Evolutionary conservation across 176 grass and related monocot species (phyloP).

Genomic region (Thalia dealbata): DNA sequence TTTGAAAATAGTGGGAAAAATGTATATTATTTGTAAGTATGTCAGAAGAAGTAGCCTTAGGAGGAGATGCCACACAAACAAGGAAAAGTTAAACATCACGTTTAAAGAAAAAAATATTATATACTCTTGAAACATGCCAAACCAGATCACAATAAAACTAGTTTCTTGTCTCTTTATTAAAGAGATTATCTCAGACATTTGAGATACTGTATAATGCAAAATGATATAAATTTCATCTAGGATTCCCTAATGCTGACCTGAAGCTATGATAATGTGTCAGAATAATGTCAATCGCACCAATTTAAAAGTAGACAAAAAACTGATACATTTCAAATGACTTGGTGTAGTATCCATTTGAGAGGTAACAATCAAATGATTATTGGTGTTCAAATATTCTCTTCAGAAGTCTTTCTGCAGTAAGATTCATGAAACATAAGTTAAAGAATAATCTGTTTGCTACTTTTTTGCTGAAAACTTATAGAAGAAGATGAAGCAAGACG

Average conservation of each 20-base stretch:
- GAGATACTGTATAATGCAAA: background rate
- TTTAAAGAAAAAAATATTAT: background rate
- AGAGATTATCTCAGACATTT: background rate
- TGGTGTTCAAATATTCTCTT: background rate
- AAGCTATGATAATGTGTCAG: too few species aligned
- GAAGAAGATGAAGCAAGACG: slow-evolving; percentile 12
- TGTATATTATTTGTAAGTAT: background rate
- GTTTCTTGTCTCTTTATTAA: background rate
- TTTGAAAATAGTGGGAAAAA: too few species aligned
- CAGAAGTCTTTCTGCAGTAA: background rate
- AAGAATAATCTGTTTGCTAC: slow-evolving; percentile 7
- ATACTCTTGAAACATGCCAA: background rate
- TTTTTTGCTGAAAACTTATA: slow-evolving; percentile 5
- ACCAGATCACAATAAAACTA: background rate
- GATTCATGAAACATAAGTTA: background rate
- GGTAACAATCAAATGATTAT: background rate
- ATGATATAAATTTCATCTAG: background rate
- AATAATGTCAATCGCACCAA: background rate
- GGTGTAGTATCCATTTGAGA: background rate
- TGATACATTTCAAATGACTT: background rate
- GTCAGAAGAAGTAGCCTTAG: background rate
- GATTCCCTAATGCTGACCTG: background rate
- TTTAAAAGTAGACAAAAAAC: background rate
- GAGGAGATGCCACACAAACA: background rate
- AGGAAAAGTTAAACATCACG: background rate